Evolutionary conservation across 768 basidiomycete species (phyloP).

Genomic region (Naganishia randhawae): DNA sequence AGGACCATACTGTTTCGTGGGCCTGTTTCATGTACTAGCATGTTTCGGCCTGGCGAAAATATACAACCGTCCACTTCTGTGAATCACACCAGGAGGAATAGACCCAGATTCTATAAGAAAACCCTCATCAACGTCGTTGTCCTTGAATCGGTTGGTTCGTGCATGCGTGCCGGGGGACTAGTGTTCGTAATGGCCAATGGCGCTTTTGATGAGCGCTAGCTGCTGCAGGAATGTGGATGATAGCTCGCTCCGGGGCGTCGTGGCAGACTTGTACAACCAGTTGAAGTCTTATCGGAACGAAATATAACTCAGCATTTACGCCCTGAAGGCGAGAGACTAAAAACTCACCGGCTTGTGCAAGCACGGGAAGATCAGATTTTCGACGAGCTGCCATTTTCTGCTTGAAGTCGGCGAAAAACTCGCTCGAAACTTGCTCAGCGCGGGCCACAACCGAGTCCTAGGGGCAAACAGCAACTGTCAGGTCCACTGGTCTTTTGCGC

Average conservation of each 20-base stretch:
- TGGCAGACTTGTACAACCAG: slow-evolving; percentile 15
- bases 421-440: slow-evolving; percentile 77
- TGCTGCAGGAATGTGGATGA: slow-evolving; percentile 16
- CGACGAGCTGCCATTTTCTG: slow-evolving; percentile 59
- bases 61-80: neutral
- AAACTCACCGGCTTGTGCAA: slow-evolving; percentile 65
- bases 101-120: no score
- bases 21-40: neutral
- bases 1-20: neutral
- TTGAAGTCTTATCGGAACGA: slow-evolving; percentile 9
- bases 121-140: neutral
- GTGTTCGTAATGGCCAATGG: neutral
- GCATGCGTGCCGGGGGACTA: neutral
- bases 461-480: neutral
- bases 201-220: neutral
- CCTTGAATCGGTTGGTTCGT: neutral
- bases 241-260: slow-evolving; percentile 7
- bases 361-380: slow-evolving; percentile 64
- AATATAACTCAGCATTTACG: neutral
- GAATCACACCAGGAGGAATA: neutral
- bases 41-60: neutral
- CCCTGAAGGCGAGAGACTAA: neutral
- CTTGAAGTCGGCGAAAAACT: slow-evolving; percentile 78
- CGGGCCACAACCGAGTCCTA: slow-evolving; percentile 66
- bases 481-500: no score